Conservation (phyloP, 441 rosid genomes). For the Aleurites moluccanus region DNA sequence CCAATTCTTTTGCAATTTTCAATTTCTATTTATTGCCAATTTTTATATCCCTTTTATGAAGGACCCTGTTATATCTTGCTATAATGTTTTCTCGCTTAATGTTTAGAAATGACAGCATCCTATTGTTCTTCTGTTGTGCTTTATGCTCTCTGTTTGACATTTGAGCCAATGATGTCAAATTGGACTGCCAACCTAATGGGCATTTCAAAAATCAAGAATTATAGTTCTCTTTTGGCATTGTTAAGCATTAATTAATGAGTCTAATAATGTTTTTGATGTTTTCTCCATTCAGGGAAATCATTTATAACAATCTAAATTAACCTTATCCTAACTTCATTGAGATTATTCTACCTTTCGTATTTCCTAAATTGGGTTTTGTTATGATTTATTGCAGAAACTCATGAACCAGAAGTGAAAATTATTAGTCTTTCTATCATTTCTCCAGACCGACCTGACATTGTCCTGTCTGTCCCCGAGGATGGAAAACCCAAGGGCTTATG, state of each 20-base stretch:
- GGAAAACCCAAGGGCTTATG: slow-evolving; percentile 74
- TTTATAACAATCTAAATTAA: too few species aligned
- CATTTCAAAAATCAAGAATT: neutral
- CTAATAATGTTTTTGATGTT: too few species aligned
- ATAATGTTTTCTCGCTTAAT: neutral
- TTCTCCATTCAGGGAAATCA: too few species aligned
- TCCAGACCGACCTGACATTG: slow-evolving; percentile 62
- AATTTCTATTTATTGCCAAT: neutral
- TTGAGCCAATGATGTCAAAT: neutral
- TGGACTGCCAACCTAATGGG: neutral
- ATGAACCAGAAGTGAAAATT: slow-evolving; percentile 76
- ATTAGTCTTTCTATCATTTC: slow-evolving; percentile 60
- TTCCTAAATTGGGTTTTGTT: neutral
- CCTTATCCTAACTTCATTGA: too few species aligned
- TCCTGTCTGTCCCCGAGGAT: slow-evolving; percentile 62
- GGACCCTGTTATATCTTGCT: neutral
- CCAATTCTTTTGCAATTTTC: neutral
- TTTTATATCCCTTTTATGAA: neutral
- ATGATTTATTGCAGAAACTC: slow-evolving; percentile 46
- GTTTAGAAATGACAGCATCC: neutral
- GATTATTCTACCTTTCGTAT: neutral
- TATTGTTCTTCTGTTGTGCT: neutral
- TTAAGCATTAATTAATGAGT: neutral
- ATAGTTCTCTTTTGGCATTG: neutral
- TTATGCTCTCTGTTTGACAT: neutral